Conservation (phyloP, 768 basidiomycete species). For the Crucibulum laeve region DNA sequence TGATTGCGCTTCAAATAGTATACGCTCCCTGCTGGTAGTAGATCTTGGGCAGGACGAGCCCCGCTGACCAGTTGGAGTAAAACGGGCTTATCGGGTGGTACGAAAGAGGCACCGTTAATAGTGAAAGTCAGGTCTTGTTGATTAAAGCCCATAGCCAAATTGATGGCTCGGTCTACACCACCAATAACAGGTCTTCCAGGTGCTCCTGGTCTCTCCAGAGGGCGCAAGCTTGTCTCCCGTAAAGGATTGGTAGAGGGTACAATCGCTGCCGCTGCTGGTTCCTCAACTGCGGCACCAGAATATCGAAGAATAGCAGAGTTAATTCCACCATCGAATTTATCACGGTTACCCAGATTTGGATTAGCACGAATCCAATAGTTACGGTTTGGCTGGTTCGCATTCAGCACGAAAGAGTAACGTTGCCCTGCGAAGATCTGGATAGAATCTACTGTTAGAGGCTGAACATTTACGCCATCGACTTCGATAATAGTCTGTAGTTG, state of each 20-base stretch:
- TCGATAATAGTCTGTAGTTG: conserved; percentile 32
- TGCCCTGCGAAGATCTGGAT: conserved; percentile 37
- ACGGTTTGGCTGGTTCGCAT: conserved; percentile 26
- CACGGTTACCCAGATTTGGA: conserved; percentile 18
- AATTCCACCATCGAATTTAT: conserved; percentile 25
- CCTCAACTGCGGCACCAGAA: conserved; percentile 27
- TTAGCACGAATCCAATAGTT: conserved; percentile 44
- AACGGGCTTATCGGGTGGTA: conserved; percentile 35
- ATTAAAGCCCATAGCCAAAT: conserved; percentile 22
- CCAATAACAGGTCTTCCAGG: conserved; percentile 30
- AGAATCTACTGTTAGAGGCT: conserved; percentile 31
- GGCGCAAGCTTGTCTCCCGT: conserved; percentile 31
- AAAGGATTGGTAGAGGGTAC: conserved; percentile 17
- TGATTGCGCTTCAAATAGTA: conserved; percentile 37
- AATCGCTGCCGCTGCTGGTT: conserved; percentile 34
- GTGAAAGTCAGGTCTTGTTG: conserved; percentile 14
- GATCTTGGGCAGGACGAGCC: conserved; percentile 21
- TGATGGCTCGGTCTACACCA: conserved; percentile 31
- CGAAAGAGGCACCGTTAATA: conserved; percentile 30
- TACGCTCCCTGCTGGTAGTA: conserved; percentile 37
- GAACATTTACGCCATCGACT: conserved; percentile 32
- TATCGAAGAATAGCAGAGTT: conserved; percentile 57
- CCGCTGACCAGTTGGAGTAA: conserved; percentile 43
- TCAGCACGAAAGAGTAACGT: conserved; percentile 39
- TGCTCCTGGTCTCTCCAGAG: conserved; percentile 19